phyloP scores from a whole-genome alignment of 1,139 yeast genomes.

The Debaryomyces coudertii region DNA sequence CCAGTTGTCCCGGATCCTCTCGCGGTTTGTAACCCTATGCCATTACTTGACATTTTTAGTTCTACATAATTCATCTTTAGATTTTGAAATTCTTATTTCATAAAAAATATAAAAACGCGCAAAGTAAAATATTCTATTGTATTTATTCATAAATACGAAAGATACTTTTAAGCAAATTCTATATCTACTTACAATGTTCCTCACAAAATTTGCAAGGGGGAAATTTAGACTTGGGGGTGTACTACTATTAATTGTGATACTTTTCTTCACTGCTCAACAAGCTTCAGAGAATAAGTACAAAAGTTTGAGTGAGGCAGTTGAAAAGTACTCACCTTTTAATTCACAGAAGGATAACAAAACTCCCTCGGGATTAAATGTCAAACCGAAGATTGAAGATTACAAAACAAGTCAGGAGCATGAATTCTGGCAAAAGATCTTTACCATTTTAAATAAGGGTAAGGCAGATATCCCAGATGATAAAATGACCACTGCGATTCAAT shows the following conservation, averaged over 20 bases:
- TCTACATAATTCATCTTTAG: background rate
- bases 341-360: background rate
- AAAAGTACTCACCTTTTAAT: slow-evolving; percentile 2
- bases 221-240: background rate
- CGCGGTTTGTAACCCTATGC: slow-evolving; percentile 65
- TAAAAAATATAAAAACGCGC: background rate
- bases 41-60: slow-evolving; percentile 60
- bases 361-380: background rate
- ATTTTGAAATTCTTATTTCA: background rate
- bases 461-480: slow-evolving; percentile 19
- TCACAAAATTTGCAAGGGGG: background rate
- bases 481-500: slow-evolving; percentile 25
- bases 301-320: slow-evolving; percentile 3
- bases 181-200: background rate
- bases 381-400: background rate
- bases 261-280: slow-evolving; percentile 4
- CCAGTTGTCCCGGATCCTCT: slow-evolving; percentile 81
- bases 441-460: slow-evolving; percentile 20
- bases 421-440: slow-evolving; percentile 29
- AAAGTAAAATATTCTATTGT: background rate
- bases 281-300: background rate
- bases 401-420: slow-evolving; percentile 14
- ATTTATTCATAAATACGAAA: background rate
- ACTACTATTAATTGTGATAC: background rate
- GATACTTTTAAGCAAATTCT: background rate